Base-by-base conservation (phyloP, 306 rosid genomes). In the barrel medic (Medicago truncatula) region DNA sequence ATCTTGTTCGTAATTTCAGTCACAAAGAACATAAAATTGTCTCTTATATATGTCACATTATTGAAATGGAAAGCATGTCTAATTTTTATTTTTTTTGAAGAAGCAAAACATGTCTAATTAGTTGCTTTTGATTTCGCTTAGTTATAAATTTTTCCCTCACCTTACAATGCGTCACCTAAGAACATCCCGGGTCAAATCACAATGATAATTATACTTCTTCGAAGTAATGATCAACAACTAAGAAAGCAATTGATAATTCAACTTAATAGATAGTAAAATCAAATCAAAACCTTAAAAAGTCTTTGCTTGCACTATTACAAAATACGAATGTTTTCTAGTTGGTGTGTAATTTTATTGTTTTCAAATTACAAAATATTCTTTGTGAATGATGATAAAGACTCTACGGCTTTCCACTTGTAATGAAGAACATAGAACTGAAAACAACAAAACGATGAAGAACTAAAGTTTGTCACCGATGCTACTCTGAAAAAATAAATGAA, bases 151-250 rank as follows among this genome's bases (percentile, higher is more conserved):
- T 71, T 82, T 9, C 70, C 69, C 38, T 54, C 59, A 71, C 61
- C 76, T 40, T 47, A 78, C 60, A 47, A 21, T 78, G 16, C 50
- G 34, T 44, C 34, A 38, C 76, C 58, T 20, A 77, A 69, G 67
- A 74, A 47, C 70, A 31, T 78, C 16, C 7, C 10, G 34, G 56
- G 68, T 76, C 76, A 72, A 65, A 60, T 47, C 79, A 28, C 43
- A 59, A 77, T 82, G 46, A 82, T 67, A 23, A 49, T 59, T 59
- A 60, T 40, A 78, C 67, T 59, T 73, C 83, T 73, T 82, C 56
- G 28, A 77, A 74, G 82, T 49, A 73, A 80, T 80, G 64, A 66
- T 54, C 56, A 65, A 65, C 78, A 73, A 73, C 74, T 34, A 43
- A 52, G 83, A 79, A 79, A 72, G 78, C 83, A 79, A 79, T 28